Evolutionary conservation across 441 rosid genomes (phyloP), one percentile per base, ranked within the genome.

Genomic region (Gossypium schwendimanii): DNA sequence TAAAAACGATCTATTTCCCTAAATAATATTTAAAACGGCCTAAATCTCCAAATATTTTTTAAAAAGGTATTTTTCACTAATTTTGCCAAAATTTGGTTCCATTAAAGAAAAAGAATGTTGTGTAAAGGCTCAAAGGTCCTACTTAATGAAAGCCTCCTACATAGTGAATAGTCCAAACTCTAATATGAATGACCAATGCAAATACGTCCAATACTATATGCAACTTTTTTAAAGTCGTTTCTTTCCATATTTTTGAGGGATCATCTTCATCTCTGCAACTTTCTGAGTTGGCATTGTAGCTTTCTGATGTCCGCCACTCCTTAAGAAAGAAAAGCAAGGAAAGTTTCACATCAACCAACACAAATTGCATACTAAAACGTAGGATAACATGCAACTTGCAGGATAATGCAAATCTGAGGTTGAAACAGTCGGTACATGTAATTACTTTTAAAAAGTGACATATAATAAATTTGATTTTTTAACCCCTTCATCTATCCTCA

Each of bases 231-330:
- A 31, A 31, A 31, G 33, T 31, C 6, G 1, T 31, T 31, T 31
- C 33, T 31, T 31, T 31, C 33, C 33, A 31, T 31, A 31, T 31
- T 31, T 31, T 31, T 31, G 33, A 31, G 2, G 33, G 33, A 31
- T 31, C 6, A 31, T 4, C 33, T 31, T 31, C 33, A 31, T 31
- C 76, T 61, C 41, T 75, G 65, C 26, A 63, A 61, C 81, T 71
- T 81, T 83, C 58, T 73, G 84, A 36, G 85, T 47, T 82, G 87
- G 84, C 83, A 72, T 49, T 63, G 39, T 59, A 23, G 44, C 83
- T 52, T 52, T 50, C 55, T 50, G 55, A 50, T 50, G 20, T 50
- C 20, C 6, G 15, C 20, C 57, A 17, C 11, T 17, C 31, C 31
- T 3, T 26, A 3, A 26, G 57, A 52, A 17, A 52, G 57, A 49